Evolutionary conservation across 78 protist species (phyloP).

Genomic region (Speleostelium caveatum): DNA sequence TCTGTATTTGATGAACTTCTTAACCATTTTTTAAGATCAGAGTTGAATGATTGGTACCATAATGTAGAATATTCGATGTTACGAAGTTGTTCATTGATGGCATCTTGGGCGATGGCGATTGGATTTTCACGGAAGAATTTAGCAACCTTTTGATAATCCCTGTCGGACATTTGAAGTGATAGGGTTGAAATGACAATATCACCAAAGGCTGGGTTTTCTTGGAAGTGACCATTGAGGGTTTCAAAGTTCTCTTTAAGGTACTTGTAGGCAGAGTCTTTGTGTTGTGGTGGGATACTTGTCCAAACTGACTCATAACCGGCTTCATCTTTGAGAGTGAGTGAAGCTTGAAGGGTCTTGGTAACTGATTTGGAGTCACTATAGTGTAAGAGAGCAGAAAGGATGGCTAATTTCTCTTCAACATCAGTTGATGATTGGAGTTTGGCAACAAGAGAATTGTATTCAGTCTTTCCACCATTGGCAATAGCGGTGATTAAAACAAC

Average conservation of each 20-base stretch:
- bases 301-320: constrained; percentile 9
- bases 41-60: not conserved
- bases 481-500: constrained; percentile 34
- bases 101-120: constrained; percentile 29
- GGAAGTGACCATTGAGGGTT: not conserved
- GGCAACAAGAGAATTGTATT: not conserved
- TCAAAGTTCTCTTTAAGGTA: not conserved
- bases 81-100: constrained; percentile 44
- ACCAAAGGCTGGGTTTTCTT: not conserved
- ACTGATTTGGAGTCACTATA: not conserved
- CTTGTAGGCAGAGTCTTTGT: not conserved
- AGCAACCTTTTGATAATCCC: not conserved
- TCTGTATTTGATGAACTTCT: no score
- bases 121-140: constrained; percentile 21
- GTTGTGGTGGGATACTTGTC: not conserved
- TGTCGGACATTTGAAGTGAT: not conserved
- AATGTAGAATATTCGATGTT: constrained; percentile 4
- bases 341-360: not conserved
- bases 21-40: not conserved
- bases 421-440: not conserved
- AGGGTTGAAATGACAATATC: not conserved
- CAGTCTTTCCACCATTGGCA: constrained; percentile 30
- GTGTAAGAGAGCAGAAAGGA: not conserved
- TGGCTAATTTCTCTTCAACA: not conserved
- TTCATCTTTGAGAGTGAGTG: not conserved